A percentile compares a stretch with the other conserved stretches of the same genome.
phyloP scores from a whole-genome alignment of 163 green algal genomes.

The Chloroidium sp. region DNA sequence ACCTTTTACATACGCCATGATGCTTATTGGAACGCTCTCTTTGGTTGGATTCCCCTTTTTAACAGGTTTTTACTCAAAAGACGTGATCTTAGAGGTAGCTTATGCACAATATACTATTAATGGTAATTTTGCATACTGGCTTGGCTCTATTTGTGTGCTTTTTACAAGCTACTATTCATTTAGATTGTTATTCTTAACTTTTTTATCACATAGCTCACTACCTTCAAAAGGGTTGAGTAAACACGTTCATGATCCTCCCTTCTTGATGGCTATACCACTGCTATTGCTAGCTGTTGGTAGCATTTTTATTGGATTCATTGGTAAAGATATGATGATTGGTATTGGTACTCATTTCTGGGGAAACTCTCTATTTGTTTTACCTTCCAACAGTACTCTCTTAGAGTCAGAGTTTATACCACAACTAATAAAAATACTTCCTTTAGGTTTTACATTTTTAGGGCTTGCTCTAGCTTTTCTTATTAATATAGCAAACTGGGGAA shows the following conservation, averaged over 20 bases:
- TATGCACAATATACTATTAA: conserved; percentile 46
- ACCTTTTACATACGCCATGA: conserved; percentile 53
- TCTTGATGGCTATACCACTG: conserved; percentile 44
- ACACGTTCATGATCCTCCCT: conserved; percentile 38
- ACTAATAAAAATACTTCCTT: conserved; percentile 33
- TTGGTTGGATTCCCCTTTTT: conserved; percentile 52
- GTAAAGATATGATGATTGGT: conserved; percentile 57
- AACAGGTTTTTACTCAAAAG: conserved; percentile 62
- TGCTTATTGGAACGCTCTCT: conserved; percentile 40
- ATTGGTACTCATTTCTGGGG: conserved; percentile 52
- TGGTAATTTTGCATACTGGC: conserved; percentile 49
- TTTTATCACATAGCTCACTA: conserved; percentile 29
- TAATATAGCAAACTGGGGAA: conserved; percentile 10
- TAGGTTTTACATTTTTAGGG: conserved; percentile 31
- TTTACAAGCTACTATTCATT: conserved; percentile 61
- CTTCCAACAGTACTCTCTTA: conserved; percentile 34
- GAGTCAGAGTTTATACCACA: conserved; percentile 45
- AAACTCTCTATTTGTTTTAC: conserved; percentile 44
- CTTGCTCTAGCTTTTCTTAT: conserved; percentile 27
- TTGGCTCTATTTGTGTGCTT: conserved; percentile 40
- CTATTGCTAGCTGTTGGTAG: conserved; percentile 43
- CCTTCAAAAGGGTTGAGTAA: conserved; percentile 26
- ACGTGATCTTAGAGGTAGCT: conserved; percentile 47
- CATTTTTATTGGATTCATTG: conserved; percentile 53
- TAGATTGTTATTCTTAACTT: conserved; percentile 44